Conservation (phyloP, 2,329 filamentous ascomycete genomes). For the Fusarium pseudocircinatum region DNA sequence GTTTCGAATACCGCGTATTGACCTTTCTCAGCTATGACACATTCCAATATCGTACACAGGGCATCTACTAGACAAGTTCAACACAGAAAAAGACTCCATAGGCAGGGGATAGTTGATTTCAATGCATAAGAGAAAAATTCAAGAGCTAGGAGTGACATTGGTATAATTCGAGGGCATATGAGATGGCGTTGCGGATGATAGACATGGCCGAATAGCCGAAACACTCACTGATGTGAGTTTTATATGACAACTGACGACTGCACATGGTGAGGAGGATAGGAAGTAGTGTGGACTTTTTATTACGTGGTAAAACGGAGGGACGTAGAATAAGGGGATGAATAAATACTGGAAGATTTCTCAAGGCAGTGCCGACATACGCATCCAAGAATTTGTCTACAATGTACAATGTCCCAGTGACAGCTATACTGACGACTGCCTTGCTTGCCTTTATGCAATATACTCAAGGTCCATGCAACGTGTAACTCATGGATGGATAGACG, state of each 20-base stretch:
- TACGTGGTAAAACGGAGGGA: not conserved
- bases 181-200: slow-evolving; percentile 44
- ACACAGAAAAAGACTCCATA: slow-evolving; percentile 1
- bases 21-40: slow-evolving; percentile 74
- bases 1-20: not conserved
- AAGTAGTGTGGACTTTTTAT: not conserved
- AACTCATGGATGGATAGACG: not conserved
- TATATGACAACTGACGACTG: slow-evolving; percentile 26
- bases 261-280: not conserved
- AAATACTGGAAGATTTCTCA: not conserved
- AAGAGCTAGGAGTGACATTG: slow-evolving; percentile 24
- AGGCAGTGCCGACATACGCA: not conserved
- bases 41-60: slow-evolving; percentile 88
- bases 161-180: slow-evolving; percentile 36
- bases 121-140: slow-evolving; percentile 6
- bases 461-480: not conserved
- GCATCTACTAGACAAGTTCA: slow-evolving; percentile 73
- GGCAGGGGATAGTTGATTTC: slow-evolving; percentile 13
- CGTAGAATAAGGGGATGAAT: not conserved
- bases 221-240: slow-evolving; percentile 21
- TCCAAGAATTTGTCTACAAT: not conserved
- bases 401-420: not conserved
- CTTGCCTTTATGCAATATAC: not conserved
- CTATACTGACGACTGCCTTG: not conserved
- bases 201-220: slow-evolving; percentile 31